Percentiles rank a stretch among this genome's conserved stretches.
These are phyloP conservation scores for Coleophoma crateriformis DNA, from an alignment of 2,329 filamentous ascomycete species.

Conservation along the genomic window DNA sequence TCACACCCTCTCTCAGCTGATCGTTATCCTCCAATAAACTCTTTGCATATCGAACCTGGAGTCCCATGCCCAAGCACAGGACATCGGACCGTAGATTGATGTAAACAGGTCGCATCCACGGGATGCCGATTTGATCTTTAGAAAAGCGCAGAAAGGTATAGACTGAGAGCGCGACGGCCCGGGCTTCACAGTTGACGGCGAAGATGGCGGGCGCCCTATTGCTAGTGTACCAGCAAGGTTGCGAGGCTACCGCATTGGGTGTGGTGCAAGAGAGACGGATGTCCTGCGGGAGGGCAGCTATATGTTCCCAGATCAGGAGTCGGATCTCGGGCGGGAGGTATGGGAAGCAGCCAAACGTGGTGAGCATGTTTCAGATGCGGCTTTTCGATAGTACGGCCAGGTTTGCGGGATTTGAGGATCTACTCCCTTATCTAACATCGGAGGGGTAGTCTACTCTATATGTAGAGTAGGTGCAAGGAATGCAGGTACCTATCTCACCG, in stretches of 20 bases:
- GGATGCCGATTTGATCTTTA: conserved; percentile 2
- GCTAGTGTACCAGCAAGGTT: conserved; percentile 9
- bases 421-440: background rate
- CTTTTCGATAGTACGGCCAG: background rate
- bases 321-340: conserved; percentile 12
- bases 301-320: conserved; percentile 10
- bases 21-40: conserved; percentile 8
- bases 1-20: conserved; percentile 7
- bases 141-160: conserved; percentile 21
- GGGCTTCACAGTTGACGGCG: conserved; percentile 14
- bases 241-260: background rate
- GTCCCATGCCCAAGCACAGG: conserved; percentile 6
- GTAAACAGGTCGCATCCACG: conserved; percentile 4
- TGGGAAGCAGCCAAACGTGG: conserved; percentile 10
- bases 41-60: conserved; percentile 2
- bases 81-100: conserved; percentile 11
- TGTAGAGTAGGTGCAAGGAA: background rate
- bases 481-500: background rate
- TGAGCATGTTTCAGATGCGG: conserved; percentile 7
- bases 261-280: conserved; percentile 11
- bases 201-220: conserved; percentile 10
- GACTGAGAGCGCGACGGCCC: conserved; percentile 9
- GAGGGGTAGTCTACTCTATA: background rate
- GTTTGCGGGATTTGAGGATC: background rate
- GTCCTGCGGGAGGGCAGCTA: conserved; percentile 5